phyloP scores from a whole-genome alignment of 2,329 filamentous ascomycete species.

The Neoarthrinium moseri region DNA sequence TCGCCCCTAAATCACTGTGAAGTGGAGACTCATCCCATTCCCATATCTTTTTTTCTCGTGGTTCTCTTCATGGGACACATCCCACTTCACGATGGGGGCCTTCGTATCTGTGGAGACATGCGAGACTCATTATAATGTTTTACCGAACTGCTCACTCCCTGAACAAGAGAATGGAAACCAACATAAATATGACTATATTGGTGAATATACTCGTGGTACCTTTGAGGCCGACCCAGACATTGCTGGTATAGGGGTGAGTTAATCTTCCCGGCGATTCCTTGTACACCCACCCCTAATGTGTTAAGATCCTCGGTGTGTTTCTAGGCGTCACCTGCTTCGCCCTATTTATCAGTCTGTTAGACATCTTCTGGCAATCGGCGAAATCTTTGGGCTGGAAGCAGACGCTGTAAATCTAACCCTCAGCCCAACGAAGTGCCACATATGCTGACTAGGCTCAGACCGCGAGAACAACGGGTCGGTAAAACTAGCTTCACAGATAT shows the following conservation, averaged over 20 bases:
- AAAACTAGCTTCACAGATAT: conserved; percentile 24
- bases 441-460: background rate
- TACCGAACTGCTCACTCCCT: background rate
- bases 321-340: conserved; percentile 21
- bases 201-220: background rate
- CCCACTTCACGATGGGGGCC: background rate
- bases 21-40: no score
- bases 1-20: no score
- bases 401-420: no score
- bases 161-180: background rate
- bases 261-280: background rate
- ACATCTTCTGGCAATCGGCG: conserved; percentile 13
- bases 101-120: background rate
- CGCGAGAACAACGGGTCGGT: background rate
- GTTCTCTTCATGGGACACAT: no score
- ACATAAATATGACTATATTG: background rate
- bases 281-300: no score
- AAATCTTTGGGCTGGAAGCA: conserved; percentile 12
- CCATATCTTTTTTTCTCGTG: no score
- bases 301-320: conserved; percentile 21
- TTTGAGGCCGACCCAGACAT: conserved; percentile 21
- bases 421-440: no score
- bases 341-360: conserved; percentile 12
- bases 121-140: background rate
- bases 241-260: conserved; percentile 21